Evolutionary conservation across 31 red algal genomes (phyloP).

Genomic region (Asparagopsis taxiformis): DNA sequence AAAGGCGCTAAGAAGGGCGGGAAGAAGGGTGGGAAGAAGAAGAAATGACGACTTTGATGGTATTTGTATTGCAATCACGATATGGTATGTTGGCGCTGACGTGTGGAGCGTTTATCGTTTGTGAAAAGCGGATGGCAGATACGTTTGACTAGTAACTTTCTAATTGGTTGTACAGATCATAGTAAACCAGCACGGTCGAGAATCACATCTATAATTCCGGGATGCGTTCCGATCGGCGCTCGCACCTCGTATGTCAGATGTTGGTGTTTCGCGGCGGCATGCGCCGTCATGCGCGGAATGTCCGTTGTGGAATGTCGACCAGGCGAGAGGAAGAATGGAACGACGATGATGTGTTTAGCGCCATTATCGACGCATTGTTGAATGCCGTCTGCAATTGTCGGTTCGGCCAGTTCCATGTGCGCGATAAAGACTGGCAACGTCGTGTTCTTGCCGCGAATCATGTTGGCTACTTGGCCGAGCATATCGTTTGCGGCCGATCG

Average conservation of each 20-base stretch:
- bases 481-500: slow-evolving; percentile 72
- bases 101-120: background rate
- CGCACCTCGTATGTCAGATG: slow-evolving; percentile 50
- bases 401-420: slow-evolving; percentile 93
- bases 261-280: slow-evolving; percentile 34
- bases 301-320: slow-evolving; percentile 81
- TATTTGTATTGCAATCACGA: too few species aligned
- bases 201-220: slow-evolving; percentile 44
- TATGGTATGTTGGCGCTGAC: too few species aligned
- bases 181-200: slow-evolving; percentile 56
- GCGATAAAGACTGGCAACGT: slow-evolving; percentile 67
- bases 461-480: slow-evolving; percentile 43
- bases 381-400: slow-evolving; percentile 78
- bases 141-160: slow-evolving; percentile 2
- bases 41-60: too few species aligned
- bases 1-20: slow-evolving; percentile 38
- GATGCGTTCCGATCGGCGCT: slow-evolving; percentile 69
- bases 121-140: background rate
- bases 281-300: slow-evolving; percentile 72
- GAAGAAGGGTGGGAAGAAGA: slow-evolving; percentile 71
- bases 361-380: slow-evolving; percentile 53
- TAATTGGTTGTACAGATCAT: background rate
- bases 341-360: slow-evolving; percentile 72
- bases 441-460: slow-evolving; percentile 18
- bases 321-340: slow-evolving; percentile 89